Evolutionary conservation across 305 asterid genomes (phyloP).

Genomic region (Ilex paraguariensis): DNA sequence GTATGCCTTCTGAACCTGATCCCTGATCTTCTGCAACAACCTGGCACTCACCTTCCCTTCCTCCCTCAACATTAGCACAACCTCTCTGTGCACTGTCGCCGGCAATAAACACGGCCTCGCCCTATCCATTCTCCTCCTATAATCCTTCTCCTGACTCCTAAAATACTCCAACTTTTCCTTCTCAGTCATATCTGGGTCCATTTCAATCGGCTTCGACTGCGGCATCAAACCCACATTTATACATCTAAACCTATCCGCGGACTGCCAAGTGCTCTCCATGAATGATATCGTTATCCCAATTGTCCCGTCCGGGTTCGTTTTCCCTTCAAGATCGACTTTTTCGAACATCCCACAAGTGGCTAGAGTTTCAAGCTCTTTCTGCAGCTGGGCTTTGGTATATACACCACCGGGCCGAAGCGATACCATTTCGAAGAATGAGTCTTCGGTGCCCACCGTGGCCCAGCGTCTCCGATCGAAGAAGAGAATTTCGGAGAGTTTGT

Average conservation of each 20-base stretch:
- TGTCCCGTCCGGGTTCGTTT: slow-evolving; percentile 87
- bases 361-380: slow-evolving; percentile 82
- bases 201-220: slow-evolving; percentile 78
- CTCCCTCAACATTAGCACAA: slow-evolving; percentile 60
- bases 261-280: slow-evolving; percentile 75
- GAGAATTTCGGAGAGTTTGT: slow-evolving; percentile 68
- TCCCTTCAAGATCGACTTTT: slow-evolving; percentile 76
- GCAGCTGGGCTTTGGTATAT: slow-evolving; percentile 85
- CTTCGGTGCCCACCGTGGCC: slow-evolving; percentile 61
- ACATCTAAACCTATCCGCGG: slow-evolving; percentile 78
- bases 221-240: slow-evolving; percentile 86
- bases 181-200: slow-evolving; percentile 95
- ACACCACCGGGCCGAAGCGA: slow-evolving; percentile 85
- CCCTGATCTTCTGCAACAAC: slow-evolving; percentile 90
- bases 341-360: slow-evolving; percentile 92
- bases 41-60: slow-evolving; percentile 85
- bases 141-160: slow-evolving; percentile 71
- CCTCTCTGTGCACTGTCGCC: slow-evolving; percentile 57
- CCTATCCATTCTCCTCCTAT: slow-evolving; percentile 66
- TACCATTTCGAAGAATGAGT: slow-evolving; percentile 90
- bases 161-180: slow-evolving; percentile 67
- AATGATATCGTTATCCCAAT: slow-evolving; percentile 63
- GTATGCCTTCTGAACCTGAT: slow-evolving; percentile 93
- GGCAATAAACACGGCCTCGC: slow-evolving; percentile 91
- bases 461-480: slow-evolving; percentile 59